Evolutionary conservation across 1,139 yeast genomes (phyloP), one percentile per base, ranked within the genome.

Genomic region (Taphrina deformans): DNA sequence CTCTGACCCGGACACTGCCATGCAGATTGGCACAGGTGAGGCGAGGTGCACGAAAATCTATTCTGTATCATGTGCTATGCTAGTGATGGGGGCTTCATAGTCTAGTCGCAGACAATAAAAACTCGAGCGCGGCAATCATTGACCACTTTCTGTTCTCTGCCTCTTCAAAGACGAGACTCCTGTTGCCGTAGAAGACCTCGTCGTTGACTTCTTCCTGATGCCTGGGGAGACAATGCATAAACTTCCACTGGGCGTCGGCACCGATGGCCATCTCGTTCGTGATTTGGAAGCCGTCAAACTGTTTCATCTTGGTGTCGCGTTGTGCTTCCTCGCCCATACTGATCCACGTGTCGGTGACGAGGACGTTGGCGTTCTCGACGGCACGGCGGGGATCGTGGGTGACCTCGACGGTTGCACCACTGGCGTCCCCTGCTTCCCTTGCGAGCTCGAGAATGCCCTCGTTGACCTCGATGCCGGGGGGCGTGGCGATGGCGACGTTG

Each of bases 181-280:
- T 83, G 40, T 86, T 85, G 63, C 92, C 81, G 77, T 92, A 93
- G 74, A 93, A 93, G 1, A 93, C 95, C 53, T 88, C 96, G 75
- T 93, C 99, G 50, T 85, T 82, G 52, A 93, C 99, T 77, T 93
- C 99, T 76, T 92, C 97, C 35, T 83, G 82, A 72, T 93, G 96
- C 78, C 99, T 87, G 69, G 99, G 99, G 71, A 93, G 81, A 77
- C 99, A 93, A 75, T 93, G 99, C 97, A 93, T 91, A 76, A 93
- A 93, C 75, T 85, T 89, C 89, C 93, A 91, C 74, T 84, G 78
- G 33, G 81, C 74, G 69, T 82, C 82, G 29, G 92, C 93, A 9
- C 83, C 80, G 5, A 73, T 67, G 29, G 88, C 83, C 80, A 92
- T 80, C 44, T 85, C 85, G 35, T 79, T 76, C 41, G 91, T 86